phyloP scores from a whole-genome alignment of 306 rosid species.

The Citrullus colocynthis region DNA sequence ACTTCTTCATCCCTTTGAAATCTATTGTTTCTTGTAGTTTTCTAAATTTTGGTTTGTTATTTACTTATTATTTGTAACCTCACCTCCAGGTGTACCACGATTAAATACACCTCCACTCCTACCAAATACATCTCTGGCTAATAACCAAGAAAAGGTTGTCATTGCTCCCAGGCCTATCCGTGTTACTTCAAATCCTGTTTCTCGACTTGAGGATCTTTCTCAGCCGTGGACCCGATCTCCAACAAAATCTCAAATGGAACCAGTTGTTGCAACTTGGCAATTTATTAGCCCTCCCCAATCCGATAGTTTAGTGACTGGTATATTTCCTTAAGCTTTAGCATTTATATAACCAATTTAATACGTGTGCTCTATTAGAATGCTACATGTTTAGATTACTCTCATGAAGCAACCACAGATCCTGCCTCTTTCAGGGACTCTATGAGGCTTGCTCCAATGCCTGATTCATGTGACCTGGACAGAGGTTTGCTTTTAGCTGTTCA shows the following conservation, averaged over 20 bases:
- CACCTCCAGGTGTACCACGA: constrained; percentile 89
- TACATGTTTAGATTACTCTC: constrained; percentile 51
- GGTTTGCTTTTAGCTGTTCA: constrained; percentile 97
- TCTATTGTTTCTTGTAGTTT: neutral
- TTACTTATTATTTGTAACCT: constrained; percentile 9
- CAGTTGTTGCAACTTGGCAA: constrained; percentile 79
- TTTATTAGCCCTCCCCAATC: constrained; percentile 40
- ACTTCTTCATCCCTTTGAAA: neutral
- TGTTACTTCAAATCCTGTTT: constrained; percentile 49
- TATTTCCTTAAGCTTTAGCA: constrained; percentile 28
- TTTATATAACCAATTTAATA: constrained; percentile 9
- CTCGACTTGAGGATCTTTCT: constrained; percentile 75
- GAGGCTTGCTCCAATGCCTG: constrained; percentile 96
- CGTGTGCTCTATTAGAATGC: neutral
- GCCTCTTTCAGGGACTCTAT: constrained; percentile 82
- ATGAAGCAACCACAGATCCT: constrained; percentile 99
- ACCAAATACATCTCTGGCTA: constrained; percentile 36
- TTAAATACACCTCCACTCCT: constrained; percentile 93
- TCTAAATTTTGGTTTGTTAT: neutral
- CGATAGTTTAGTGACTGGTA: constrained; percentile 58
- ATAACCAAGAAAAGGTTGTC: constrained; percentile 47
- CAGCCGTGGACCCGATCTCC: constrained; percentile 99
- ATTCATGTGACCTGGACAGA: constrained; percentile 92
- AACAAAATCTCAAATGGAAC: constrained; percentile 77
- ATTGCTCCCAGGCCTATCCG: constrained; percentile 95